Evolutionary conservation across 345 rosid genomes (phyloP).

Genomic region (Angophora floribunda): DNA sequence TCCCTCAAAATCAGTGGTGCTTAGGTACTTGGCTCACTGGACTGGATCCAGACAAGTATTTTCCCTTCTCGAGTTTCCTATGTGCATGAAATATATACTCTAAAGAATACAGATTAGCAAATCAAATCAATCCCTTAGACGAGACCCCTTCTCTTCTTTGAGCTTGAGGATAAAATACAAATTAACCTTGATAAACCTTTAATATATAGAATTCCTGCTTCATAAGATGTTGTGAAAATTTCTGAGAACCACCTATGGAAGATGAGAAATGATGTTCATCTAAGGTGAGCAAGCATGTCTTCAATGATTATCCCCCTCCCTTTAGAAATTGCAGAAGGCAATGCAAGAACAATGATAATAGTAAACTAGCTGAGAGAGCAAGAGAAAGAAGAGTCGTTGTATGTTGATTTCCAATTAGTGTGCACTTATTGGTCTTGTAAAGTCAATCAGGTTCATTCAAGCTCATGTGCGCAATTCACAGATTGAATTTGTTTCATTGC

Average conservation of each 20-base stretch:
- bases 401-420: not conserved
- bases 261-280: not conserved
- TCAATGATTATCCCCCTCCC: not conserved
- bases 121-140: not conserved
- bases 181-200: not conserved
- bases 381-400: not conserved
- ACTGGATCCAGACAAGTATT: not conserved
- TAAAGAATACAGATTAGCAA: not conserved
- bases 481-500: not conserved
- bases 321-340: not conserved
- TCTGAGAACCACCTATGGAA: not conserved
- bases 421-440: not conserved
- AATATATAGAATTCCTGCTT: not conserved
- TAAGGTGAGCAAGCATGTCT: not conserved
- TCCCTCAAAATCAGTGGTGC: not conserved
- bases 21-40: not conserved
- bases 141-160: not conserved
- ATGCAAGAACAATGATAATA: not conserved
- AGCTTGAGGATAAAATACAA: not conserved
- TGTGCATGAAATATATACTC: not conserved
- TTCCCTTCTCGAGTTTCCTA: not conserved
- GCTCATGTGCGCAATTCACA: not conserved
- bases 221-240: not conserved
- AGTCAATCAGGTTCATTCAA: not conserved
- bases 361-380: not conserved